phyloP scores from a whole-genome alignment of 495 filamentous ascomycete species.

The Wilcoxina mikolae region DNA sequence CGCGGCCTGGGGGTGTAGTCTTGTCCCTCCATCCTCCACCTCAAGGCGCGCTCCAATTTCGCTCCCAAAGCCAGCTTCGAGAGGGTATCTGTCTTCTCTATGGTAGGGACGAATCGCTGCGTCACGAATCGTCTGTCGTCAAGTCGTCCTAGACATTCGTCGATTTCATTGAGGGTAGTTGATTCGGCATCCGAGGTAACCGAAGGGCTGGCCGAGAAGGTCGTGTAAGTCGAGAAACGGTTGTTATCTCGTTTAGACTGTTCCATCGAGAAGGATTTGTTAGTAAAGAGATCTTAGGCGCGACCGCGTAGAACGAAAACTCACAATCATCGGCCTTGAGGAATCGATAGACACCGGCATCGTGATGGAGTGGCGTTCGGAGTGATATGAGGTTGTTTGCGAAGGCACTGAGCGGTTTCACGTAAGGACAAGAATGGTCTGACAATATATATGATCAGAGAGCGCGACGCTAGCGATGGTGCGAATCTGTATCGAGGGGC shows the following conservation, averaged over 20 bases:
- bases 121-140: slow-evolving; percentile 74
- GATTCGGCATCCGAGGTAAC: slow-evolving; percentile 19
- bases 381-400: too few species aligned
- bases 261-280: not conserved
- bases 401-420: too few species aligned
- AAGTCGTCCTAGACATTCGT: slow-evolving; percentile 70
- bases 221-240: slow-evolving; percentile 24
- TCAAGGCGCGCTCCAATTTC: slow-evolving; percentile 85
- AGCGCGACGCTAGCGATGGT: too few species aligned
- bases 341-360: slow-evolving; percentile 27
- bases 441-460: too few species aligned
- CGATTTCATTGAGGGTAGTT: slow-evolving; percentile 40
- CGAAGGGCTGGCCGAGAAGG: slow-evolving; percentile 19
- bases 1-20: slow-evolving; percentile 69
- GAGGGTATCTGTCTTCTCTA: slow-evolving; percentile 71
- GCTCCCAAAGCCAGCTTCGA: slow-evolving; percentile 84
- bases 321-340: slow-evolving; percentile 27
- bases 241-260: slow-evolving; percentile 20
- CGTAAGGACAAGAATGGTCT: too few species aligned
- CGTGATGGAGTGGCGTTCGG: too few species aligned
- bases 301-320: slow-evolving; percentile 9
- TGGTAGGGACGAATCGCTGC: slow-evolving; percentile 70
- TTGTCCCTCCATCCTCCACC: slow-evolving; percentile 74
- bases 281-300: slow-evolving; percentile 5
- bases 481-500: too few species aligned